These are phyloP conservation scores for Geum urbanum DNA, from an alignment of 306 rosid species.

Conservation along the genomic window DNA sequence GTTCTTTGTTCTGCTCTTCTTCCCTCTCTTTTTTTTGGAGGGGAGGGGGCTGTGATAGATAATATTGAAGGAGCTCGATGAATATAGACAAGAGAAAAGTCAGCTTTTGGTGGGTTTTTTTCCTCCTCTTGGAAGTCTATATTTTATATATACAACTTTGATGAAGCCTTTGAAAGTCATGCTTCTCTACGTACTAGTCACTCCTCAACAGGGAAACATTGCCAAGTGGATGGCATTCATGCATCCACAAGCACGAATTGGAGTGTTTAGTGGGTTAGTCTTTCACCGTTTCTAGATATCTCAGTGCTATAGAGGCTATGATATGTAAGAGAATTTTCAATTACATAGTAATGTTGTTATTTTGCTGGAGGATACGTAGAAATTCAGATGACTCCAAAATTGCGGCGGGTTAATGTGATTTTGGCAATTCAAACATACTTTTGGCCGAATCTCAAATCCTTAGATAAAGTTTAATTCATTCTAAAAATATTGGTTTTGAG, in stretches of 20 bases:
- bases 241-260: slow-evolving; percentile 6
- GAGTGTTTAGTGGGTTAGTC: slow-evolving; percentile 30
- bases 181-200: background rate
- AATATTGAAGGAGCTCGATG: background rate
- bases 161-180: background rate
- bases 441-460: no score
- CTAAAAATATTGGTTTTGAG: no score
- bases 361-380: no score
- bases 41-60: background rate
- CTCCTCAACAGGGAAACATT: background rate
- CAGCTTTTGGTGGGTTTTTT: background rate
- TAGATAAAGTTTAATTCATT: no score
- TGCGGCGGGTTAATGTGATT: no score
- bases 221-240: slow-evolving; percentile 33
- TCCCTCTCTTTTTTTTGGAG: no score
- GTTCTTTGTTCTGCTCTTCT: no score
- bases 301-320: no score
- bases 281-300: background rate
- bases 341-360: no score
- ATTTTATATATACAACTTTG: background rate
- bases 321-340: no score
- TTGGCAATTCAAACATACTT: no score
- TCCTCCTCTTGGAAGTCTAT: background rate
- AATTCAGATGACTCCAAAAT: no score
- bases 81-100: background rate